Evolutionary conservation across 768 basidiomycete genomes (phyloP).

Genomic region (Tylopilus sp.): DNA sequence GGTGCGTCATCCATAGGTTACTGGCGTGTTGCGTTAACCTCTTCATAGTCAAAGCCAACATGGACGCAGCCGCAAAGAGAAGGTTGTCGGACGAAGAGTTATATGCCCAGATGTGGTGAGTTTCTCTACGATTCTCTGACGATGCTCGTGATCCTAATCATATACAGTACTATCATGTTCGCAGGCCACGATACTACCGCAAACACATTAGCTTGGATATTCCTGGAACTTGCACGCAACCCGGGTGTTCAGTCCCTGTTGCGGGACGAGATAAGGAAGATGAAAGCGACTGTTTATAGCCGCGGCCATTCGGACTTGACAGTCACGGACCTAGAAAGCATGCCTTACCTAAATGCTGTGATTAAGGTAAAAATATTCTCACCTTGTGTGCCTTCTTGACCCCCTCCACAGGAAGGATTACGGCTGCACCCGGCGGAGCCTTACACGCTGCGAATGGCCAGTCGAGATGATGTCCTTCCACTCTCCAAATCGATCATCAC

Average conservation of each 20-base stretch:
- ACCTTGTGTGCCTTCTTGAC: slow-evolving; percentile 10
- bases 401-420: slow-evolving; percentile 39
- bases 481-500: slow-evolving; percentile 50
- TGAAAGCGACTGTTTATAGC: background rate
- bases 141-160: background rate
- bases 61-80: slow-evolving; percentile 14
- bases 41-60: slow-evolving; percentile 3
- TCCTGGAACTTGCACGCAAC: slow-evolving; percentile 56
- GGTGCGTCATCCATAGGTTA: slow-evolving; percentile 24
- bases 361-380: slow-evolving; percentile 29
- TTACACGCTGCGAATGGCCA: slow-evolving; percentile 49
- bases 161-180: slow-evolving; percentile 39
- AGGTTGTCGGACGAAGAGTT: slow-evolving; percentile 14
- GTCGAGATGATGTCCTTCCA: slow-evolving; percentile 53
- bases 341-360: slow-evolving; percentile 42
- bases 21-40: background rate
- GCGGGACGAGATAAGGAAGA: slow-evolving; percentile 33
- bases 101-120: slow-evolving; percentile 13
- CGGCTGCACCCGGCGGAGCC: slow-evolving; percentile 47
- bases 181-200: slow-evolving; percentile 33
- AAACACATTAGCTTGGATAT: slow-evolving; percentile 51
- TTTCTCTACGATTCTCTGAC: background rate
- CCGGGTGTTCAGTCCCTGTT: slow-evolving; percentile 56
- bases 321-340: slow-evolving; percentile 42
- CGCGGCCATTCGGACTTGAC: slow-evolving; percentile 1